Base-by-base conservation (phyloP, 2,329 filamentous ascomycete species). In the Aureobasidium sp. region DNA sequence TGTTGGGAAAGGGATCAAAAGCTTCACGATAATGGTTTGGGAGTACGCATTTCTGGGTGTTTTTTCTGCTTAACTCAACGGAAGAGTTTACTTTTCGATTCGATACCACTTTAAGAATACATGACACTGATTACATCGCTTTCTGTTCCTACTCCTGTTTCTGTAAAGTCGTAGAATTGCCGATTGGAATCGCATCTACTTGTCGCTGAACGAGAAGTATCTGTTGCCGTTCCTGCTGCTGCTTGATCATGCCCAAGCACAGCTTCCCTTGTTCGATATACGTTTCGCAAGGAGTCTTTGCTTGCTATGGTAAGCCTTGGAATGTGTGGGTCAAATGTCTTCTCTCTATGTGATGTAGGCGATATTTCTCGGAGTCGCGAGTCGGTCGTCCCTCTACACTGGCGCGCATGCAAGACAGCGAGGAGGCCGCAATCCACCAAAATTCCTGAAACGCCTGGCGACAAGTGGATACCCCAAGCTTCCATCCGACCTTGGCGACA, bases 11-110 rank as follows among this genome's bases (percentile, higher is more conserved):
- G 42, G 42, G 29, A 33, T 33, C 22, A 58, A 48, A 58, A 58
- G 54, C 54, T 58, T 58, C 31, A 58, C 42, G 54, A 58, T 37
- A 48, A 58, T 58, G 54, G 54, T 58, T 33, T 58, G 29, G 54
- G 54, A 29, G 42, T 47, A 58, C 42, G 54, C 54, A 58, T 58
- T 58, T 58, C 42, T n/a, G 54, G 54, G 54, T 58, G 54, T 58
- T 48, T 47, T 47, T 35, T 57, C 37, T 37, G 40, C 37, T 48
- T 35, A 17, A 42, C 39, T 37, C 40, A 39, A 27, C 14, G 29
- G 45, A 19, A 29, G 54, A 47, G 54, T 48, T 31, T 29, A 29
- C 15, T n/a, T 37, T 58, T 37, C 31, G 29, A 27, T 29, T 48
- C 40, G 54, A 58, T 58, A 58, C 40, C 54, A 47, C 54, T 35